Percentiles rank a stretch among this genome's conserved stretches.
phyloP scores from a whole-genome alignment of 371 early-diverging fungal species.

The Vairimorpha apis region DNA sequence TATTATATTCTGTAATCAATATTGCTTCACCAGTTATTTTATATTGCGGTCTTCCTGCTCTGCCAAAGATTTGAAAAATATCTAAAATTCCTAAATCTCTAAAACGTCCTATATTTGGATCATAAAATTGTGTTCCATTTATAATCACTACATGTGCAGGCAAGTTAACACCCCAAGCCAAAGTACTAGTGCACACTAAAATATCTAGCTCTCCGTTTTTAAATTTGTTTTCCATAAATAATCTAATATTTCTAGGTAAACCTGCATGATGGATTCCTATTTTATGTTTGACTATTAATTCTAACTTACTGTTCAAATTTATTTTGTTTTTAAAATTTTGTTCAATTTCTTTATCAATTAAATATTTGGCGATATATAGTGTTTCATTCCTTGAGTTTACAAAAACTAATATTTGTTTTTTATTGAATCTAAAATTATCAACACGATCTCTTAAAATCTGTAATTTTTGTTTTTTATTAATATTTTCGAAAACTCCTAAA shows the following conservation, averaged over 20 bases:
- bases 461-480: slow-evolving; percentile 57
- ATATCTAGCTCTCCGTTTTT: slow-evolving; percentile 79
- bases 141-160: slow-evolving; percentile 97
- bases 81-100: slow-evolving; percentile 68
- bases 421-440: slow-evolving; percentile 63
- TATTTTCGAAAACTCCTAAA: slow-evolving; percentile 63
- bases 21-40: slow-evolving; percentile 90
- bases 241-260: slow-evolving; percentile 83
- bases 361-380: slow-evolving; percentile 75
- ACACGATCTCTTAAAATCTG: slow-evolving; percentile 59
- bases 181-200: slow-evolving; percentile 89
- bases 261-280: slow-evolving; percentile 97
- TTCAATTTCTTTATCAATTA: slow-evolving; percentile 68
- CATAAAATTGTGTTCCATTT: slow-evolving; percentile 91
- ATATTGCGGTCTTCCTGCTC: slow-evolving; percentile 97
- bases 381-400: slow-evolving; percentile 93
- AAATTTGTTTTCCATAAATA: slow-evolving; percentile 84
- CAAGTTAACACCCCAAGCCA: slow-evolving; percentile 99
- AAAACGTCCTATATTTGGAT: slow-evolving; percentile 80
- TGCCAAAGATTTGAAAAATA: slow-evolving; percentile 88
- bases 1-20: slow-evolving; percentile 81
- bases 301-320: slow-evolving; percentile 38
- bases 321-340: slow-evolving; percentile 67
- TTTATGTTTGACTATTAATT: slow-evolving; percentile 63
- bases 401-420: slow-evolving; percentile 88